Evolutionary conservation across 306 rosid genomes (phyloP), one percentile per base, ranked within the genome.

Genomic region (Cucurbita pepo): DNA sequence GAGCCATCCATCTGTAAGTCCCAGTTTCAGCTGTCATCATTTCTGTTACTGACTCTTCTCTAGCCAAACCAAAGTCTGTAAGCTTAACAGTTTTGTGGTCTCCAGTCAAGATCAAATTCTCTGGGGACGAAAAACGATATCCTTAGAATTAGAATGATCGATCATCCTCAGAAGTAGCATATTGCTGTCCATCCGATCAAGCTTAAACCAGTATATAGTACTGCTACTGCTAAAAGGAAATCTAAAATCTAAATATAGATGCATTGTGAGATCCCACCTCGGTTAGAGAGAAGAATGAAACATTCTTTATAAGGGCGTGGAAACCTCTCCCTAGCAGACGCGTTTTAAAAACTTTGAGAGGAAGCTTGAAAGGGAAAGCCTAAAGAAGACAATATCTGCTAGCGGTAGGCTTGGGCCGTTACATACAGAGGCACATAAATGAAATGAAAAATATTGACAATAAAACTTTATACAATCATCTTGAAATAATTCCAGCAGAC

Each of bases 11-110:
- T 50, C 96, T 83, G 72, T 93, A 93, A 19, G 98, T 93, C 69
- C 98, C 97, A 0, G 98, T 90, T 84, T 93, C 98, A 16, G 98
- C 98, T 3, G 98, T 93, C 98, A 93, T 93, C 98, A 90, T 93
- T 82, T 90, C 98, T 34, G 96, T 87, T 66, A 93, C 83, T 0
- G 98, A 84, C 82, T 93, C 98, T 79, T 93, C 98, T 81, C 98
- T 93, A 66, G 98, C 98, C 52, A 93, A 85, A 62, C 98, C 98
- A 76, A 93, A 90, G 76, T 93, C 98, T 13, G 90, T 90, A 70
- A 93, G 97, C 75, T 93, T 93, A 69, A 93, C 90, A 5, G 90
- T 87, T 81, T 69, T 90, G 59, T 87, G 88, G 83, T 93, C 96
- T 52, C 79, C 97, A 0, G 97, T 88, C 85, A 90, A 81, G 63